Evolutionary conservation across 2,329 filamentous ascomycete genomes (phyloP), one percentile per base, ranked within the genome.

Genomic region (Colletotrichum shisoi): DNA sequence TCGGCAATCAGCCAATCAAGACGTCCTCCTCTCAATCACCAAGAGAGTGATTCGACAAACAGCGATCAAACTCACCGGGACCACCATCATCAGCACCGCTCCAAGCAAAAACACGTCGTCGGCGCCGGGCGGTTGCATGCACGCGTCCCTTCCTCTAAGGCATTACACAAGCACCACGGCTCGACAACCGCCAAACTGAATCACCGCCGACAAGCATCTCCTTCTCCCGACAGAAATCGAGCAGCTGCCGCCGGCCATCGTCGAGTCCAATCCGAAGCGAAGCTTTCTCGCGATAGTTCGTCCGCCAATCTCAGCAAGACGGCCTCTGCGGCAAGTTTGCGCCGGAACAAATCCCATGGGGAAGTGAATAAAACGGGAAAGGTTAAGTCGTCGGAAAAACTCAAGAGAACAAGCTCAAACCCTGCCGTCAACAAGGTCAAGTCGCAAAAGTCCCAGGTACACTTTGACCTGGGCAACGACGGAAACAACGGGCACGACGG

Each of bases 381-480:
- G 64, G 78, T 77, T 51, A 85, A 83, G 72, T 84, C 84, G 15
- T 76, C 81, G 48, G 81, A 82, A 69, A 82, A 81, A 71, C 78
- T 87, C 57, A 87, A 86, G 74, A 83, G 84, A 64, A 80, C 82
- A 27, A 77, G 81, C 13, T 85, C 84, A 60, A 82, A 85, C 62
- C 83, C 82, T 34, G 78, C 80, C 66, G 79, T 83, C 67, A 76
- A 78, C 72, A 82, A 81, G 71, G 73, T 79, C 69, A 81, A 78
- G 71, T 61, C 75, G 37, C 70, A 71, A 71, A 86, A 84, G 73
- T 76, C 76, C 31, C 83, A 85, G 69, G 87, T 89, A 39, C 87
- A 88, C 73, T 90, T 90, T 71, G 86, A 89, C 72, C 80, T 90
- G 61, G 87, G 87, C 59, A 83, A 80, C 72, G 81, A 82, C 73